These are phyloP conservation scores for Citrus trifoliata DNA, from an alignment of 345 rosid genomes.

Conservation along the genomic window DNA sequence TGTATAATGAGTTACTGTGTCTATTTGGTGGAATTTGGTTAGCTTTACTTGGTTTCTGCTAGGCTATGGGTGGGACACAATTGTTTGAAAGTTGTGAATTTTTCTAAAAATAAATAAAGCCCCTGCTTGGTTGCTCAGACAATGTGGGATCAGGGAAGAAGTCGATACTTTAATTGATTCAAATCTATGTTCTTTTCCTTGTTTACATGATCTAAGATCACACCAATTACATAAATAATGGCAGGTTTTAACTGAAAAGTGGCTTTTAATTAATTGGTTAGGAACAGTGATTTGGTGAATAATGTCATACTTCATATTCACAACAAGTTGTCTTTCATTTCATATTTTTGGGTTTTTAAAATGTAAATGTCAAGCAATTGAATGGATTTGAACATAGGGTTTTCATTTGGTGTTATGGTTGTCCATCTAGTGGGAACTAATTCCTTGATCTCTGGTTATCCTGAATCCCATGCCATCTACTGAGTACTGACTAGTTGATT, in stretches of 20 bases:
- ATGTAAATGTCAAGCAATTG: neutral
- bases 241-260: neutral
- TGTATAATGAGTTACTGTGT: neutral
- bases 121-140: neutral
- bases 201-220: neutral
- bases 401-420: neutral
- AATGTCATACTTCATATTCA: neutral
- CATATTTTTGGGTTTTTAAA: neutral
- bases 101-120: neutral
- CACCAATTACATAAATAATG: neutral
- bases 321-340: neutral
- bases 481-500: constrained; percentile 5
- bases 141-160: neutral
- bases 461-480: neutral
- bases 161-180: neutral
- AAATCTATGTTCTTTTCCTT: neutral
- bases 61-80: neutral
- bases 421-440: neutral
- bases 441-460: neutral
- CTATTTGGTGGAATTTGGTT: neutral
- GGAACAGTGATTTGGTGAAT: neutral
- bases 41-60: neutral
- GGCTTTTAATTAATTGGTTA: neutral
- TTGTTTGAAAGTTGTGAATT: neutral
- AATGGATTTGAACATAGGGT: neutral